These are phyloP conservation scores for Symbiotaphrina buchneri DNA, from an alignment of 495 filamentous ascomycete genomes.

Conservation along the genomic window DNA sequence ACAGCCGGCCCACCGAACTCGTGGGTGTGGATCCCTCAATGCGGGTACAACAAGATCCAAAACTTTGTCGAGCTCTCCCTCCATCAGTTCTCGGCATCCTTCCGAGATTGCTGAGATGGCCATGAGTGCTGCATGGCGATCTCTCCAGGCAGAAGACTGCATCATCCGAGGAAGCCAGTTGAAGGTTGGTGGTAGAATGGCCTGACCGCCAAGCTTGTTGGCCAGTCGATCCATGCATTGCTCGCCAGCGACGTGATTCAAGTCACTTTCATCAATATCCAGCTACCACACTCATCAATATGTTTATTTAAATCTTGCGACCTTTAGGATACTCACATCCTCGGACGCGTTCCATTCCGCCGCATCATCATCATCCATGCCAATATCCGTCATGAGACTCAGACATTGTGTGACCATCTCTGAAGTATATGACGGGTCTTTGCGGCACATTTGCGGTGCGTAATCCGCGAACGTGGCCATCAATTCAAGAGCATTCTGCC, in stretches of 20 bases:
- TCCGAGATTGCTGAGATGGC: conserved; percentile 98
- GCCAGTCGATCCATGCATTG: conserved; percentile 97
- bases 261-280: conserved; percentile 87
- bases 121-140: conserved; percentile 95
- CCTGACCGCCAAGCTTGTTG: conserved; percentile 82
- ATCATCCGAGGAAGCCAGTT: conserved; percentile 96
- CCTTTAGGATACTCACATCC: conserved; percentile 36
- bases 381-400: conserved; percentile 98
- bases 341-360: conserved; percentile 83
- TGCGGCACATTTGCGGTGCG: conserved; percentile 78
- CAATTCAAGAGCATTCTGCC: conserved; percentile 88
- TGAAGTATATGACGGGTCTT: conserved; percentile 67
- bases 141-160: conserved; percentile 81
- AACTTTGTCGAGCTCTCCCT: conserved; percentile 81
- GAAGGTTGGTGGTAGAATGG: conserved; percentile 82
- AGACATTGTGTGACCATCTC: conserved; percentile 99
- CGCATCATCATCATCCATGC: conserved; percentile 84
- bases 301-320: conserved; percentile 1
- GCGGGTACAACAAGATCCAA: conserved; percentile 83
- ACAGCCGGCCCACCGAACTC: conserved; percentile 94
- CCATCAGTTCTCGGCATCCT: conserved; percentile 89
- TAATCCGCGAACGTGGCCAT: conserved; percentile 98
- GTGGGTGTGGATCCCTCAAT: conserved; percentile 75
- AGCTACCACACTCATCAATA: conserved; percentile 23
- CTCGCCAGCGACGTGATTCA: conserved; percentile 95